Percentiles rank a stretch among this genome's conserved stretches.
These are phyloP conservation scores for Panellus pusillus DNA, from an alignment of 768 basidiomycete species.

Conservation along the genomic window DNA sequence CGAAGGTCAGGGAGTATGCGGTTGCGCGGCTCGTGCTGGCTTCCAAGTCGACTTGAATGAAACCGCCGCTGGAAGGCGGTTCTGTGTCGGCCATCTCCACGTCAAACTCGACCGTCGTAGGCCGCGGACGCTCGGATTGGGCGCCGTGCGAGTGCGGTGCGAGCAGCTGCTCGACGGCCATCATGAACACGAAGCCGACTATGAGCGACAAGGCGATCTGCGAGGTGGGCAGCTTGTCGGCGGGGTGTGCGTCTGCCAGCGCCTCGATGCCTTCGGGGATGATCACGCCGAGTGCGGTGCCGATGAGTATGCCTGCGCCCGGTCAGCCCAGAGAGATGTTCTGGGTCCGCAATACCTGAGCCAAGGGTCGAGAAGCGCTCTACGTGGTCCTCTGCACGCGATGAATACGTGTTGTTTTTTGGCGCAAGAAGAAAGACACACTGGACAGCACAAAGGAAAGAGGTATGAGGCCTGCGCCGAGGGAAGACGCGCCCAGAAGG, in stretches of 20 bases:
- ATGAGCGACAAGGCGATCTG: conserved; percentile 65
- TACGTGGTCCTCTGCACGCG: conserved; percentile 15
- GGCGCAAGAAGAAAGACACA: conserved; percentile 34
- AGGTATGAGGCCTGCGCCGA: conserved; percentile 73
- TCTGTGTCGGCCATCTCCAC: conserved; percentile 63
- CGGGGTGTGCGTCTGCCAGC: conserved; percentile 38
- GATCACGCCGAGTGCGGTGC: conserved; percentile 87
- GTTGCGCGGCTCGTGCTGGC: conserved; percentile 31
- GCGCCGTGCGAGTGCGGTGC: conserved; percentile 41
- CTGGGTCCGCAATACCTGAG: conserved; percentile 26
- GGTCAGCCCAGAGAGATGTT: conserved; percentile 35
- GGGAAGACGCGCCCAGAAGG: conserved; percentile 61
- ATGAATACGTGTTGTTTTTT: conserved; percentile 2
- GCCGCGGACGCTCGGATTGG: conserved; percentile 20
- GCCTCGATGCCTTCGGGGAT: conserved; percentile 92
- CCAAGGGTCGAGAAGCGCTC: conserved; percentile 13
- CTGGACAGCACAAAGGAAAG: conserved; percentile 72
- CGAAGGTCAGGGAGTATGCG: conserved; percentile 78
- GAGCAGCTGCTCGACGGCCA: conserved; percentile 65
- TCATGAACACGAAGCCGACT: conserved; percentile 62
- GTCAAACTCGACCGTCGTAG: conserved; percentile 53
- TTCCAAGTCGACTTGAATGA: conserved; percentile 24
- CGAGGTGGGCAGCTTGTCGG: conserved; percentile 44
- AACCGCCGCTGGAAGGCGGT: conserved; percentile 23
- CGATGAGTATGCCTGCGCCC: conserved; percentile 84